phyloP scores from a whole-genome alignment of 2,329 filamentous ascomycete species.

The Penicillium frequentans region DNA sequence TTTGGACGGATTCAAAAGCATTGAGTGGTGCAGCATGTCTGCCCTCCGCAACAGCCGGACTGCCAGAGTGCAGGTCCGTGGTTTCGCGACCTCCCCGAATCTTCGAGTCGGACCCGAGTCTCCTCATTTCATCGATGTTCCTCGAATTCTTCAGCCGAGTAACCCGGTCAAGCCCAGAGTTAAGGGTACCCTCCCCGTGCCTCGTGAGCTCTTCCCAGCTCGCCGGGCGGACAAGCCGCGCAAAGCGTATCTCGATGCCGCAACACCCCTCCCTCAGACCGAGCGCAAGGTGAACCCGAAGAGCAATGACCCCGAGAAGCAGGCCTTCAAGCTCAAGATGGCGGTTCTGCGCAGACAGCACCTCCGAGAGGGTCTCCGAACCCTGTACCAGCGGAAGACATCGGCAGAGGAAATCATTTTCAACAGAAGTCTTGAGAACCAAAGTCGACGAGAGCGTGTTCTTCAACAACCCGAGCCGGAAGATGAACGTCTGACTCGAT shows the following conservation, averaged over 20 bases:
- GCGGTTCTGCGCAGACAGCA: slow-evolving; percentile 70
- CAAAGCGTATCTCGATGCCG: slow-evolving; percentile 60
- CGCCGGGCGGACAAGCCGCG: slow-evolving; percentile 62
- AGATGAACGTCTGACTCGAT: slow-evolving; percentile 74
- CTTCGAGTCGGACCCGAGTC: slow-evolving; percentile 67
- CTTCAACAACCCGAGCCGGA: slow-evolving; percentile 67
- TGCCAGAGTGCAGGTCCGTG: slow-evolving; percentile 39
- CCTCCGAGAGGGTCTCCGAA: slow-evolving; percentile 67
- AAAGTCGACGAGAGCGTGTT: slow-evolving; percentile 51
- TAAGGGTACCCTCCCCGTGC: slow-evolving; percentile 80
- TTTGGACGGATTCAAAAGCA: background rate
- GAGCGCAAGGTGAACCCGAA: slow-evolving; percentile 32
- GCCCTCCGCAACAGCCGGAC: slow-evolving; percentile 38
- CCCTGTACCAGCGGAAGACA: slow-evolving; percentile 68
- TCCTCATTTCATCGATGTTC: slow-evolving; percentile 81
- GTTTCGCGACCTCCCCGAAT: slow-evolving; percentile 38
- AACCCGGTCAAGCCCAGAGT: slow-evolving; percentile 50
- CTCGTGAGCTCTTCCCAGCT: slow-evolving; percentile 73
- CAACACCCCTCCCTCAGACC: slow-evolving; percentile 55
- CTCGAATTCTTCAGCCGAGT: slow-evolving; percentile 71
- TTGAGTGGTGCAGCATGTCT: slow-evolving; percentile 30
- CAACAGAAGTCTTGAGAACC: slow-evolving; percentile 48
- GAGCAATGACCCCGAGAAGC: slow-evolving; percentile 49
- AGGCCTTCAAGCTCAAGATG: slow-evolving; percentile 70
- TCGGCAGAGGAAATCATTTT: slow-evolving; percentile 38